phyloP scores from a whole-genome alignment of 768 basidiomycete genomes.

The Termitomyces sp. region DNA sequence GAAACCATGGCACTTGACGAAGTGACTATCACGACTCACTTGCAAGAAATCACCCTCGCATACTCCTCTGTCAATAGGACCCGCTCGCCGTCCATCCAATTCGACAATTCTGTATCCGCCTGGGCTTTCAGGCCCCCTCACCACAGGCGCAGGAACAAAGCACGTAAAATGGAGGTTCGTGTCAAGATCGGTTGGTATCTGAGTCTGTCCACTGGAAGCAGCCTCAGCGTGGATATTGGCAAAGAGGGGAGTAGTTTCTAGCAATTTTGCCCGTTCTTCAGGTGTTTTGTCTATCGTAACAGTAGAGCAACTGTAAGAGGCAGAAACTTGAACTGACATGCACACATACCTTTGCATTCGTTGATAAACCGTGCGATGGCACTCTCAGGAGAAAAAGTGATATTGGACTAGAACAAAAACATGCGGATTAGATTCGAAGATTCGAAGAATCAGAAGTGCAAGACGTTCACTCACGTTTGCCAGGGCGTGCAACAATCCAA shows the following conservation, averaged over 20 bases:
- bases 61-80: constrained; percentile 76
- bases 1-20: background rate
- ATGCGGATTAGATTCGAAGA: background rate
- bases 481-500: constrained; percentile 78
- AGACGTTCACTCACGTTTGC: constrained; percentile 56
- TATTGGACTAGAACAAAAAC: constrained; percentile 43
- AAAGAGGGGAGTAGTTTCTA: constrained; percentile 75
- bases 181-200: constrained; percentile 55
- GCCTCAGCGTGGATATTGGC: constrained; percentile 69
- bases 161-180: constrained; percentile 85
- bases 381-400: constrained; percentile 49
- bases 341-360: constrained; percentile 46
- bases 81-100: constrained; percentile 72
- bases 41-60: constrained; percentile 47
- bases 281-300: constrained; percentile 58
- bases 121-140: constrained; percentile 25
- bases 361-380: constrained; percentile 64
- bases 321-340: background rate
- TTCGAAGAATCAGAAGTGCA: background rate
- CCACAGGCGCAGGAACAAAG: constrained; percentile 66
- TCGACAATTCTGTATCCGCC: constrained; percentile 53
- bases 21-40: constrained; percentile 25
- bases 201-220: constrained; percentile 65
- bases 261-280: constrained; percentile 64
- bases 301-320: background rate